Evolutionary conservation across 768 basidiomycete species (phyloP).

Genomic region (Agaricus blazei): DNA sequence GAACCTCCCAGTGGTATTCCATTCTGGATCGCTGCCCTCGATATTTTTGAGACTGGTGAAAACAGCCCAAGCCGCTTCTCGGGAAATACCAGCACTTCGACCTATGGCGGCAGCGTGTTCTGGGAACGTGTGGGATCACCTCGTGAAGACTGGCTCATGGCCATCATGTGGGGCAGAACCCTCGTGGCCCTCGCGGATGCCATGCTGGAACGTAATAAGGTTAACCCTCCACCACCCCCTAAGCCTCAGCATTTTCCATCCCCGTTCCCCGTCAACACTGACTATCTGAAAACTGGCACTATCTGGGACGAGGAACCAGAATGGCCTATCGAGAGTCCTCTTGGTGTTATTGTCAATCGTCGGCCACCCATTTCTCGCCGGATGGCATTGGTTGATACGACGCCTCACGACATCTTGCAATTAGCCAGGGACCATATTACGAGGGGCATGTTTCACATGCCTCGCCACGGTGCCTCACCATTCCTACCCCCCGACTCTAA

Average conservation of each 20-base stretch:
- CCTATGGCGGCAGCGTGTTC: neutral
- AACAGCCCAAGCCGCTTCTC: constrained; percentile 34
- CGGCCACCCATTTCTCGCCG: constrained; percentile 14
- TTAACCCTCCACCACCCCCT: constrained; percentile 5
- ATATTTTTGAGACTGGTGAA: constrained; percentile 68
- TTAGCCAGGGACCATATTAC: constrained; percentile 68
- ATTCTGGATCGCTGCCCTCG: constrained; percentile 67
- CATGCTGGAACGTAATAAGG: constrained; percentile 27
- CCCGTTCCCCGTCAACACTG: constrained; percentile 8
- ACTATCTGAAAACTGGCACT: constrained; percentile 9
- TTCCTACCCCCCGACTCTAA: neutral
- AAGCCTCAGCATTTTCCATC: neutral
- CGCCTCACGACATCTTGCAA: constrained; percentile 5
- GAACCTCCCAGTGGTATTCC: constrained; percentile 47
- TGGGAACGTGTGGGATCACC: constrained; percentile 14
- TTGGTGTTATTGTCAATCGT: constrained; percentile 11
- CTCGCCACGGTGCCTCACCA: constrained; percentile 26
- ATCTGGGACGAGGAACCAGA: constrained; percentile 9
- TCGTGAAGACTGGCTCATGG: constrained; percentile 65
- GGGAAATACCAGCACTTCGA: neutral
- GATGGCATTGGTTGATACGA: constrained; percentile 10
- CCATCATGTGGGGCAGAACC: constrained; percentile 62
- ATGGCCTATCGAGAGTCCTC: constrained; percentile 12
- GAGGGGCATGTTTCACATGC: constrained; percentile 69
- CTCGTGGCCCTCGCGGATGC: constrained; percentile 58